A percentile compares a stretch with the other conserved stretches of the same genome.
Conservation (phyloP, 345 rosid species). For the Raphanus raphanistrum region DNA sequence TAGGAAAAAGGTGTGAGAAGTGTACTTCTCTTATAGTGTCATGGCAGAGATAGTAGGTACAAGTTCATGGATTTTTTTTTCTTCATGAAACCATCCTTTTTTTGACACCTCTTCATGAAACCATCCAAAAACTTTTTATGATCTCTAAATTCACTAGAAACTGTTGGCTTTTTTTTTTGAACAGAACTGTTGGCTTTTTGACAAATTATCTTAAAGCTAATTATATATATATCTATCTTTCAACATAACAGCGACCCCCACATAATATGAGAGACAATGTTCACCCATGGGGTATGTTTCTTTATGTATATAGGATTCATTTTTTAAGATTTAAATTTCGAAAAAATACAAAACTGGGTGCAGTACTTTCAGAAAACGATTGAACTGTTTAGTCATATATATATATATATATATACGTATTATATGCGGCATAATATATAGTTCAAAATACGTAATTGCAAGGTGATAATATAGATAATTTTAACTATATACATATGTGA, state of each 20-base stretch:
- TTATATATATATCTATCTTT: neutral
- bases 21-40: neutral
- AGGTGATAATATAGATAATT: neutral
- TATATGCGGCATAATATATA: neutral
- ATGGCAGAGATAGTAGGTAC: neutral
- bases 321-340: neutral
- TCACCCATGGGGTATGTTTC: slow-evolving; percentile 30
- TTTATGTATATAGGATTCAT: neutral
- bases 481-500: neutral
- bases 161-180: slow-evolving; percentile 20
- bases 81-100: slow-evolving; percentile 12
- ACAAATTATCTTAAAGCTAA: slow-evolving; percentile 14
- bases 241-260: slow-evolving; percentile 30
- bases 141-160: slow-evolving; percentile 24
- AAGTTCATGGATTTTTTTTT: neutral
- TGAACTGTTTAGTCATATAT: neutral
- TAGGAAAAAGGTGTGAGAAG: neutral
- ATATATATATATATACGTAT: neutral
- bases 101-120: neutral
- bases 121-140: slow-evolving; percentile 19
- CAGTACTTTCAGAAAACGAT: slow-evolving; percentile 17
- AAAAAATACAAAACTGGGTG: slow-evolving; percentile 16
- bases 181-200: slow-evolving; percentile 20
- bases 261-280: slow-evolving; percentile 31
- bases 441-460: neutral